These are phyloP conservation scores for Agrocybe praecox DNA, from an alignment of 768 basidiomycete species.

Conservation along the genomic window DNA sequence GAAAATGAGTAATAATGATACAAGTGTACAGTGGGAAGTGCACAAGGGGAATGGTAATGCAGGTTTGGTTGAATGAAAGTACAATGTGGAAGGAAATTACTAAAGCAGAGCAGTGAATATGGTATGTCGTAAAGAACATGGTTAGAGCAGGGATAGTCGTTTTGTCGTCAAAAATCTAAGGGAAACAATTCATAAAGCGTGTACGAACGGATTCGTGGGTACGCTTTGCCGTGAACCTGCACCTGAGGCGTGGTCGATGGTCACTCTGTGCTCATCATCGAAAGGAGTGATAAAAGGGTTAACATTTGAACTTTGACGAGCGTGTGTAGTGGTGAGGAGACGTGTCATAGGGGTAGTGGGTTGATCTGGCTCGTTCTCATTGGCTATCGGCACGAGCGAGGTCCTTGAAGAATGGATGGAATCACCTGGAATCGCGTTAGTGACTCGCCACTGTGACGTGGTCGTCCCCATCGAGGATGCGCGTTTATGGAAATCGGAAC, in stretches of 20 bases:
- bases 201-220: conserved; percentile 53
- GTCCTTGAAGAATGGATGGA: conserved; percentile 14
- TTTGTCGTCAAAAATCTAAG: background rate
- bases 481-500: conserved; percentile 22
- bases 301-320: conserved; percentile 38
- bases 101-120: background rate
- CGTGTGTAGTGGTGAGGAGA: conserved; percentile 44
- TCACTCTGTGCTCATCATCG: conserved; percentile 62
- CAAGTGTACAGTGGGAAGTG: conserved; percentile 7
- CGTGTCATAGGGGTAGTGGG: conserved; percentile 42
- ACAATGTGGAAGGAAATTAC: background rate
- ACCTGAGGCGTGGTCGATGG: conserved; percentile 24
- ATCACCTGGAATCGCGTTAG: conserved; percentile 23
- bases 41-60: background rate
- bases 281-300: conserved; percentile 79
- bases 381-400: conserved; percentile 18
- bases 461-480: conserved; percentile 18
- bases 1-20: conserved; percentile 12
- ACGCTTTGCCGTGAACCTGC: conserved; percentile 44
- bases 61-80: background rate
- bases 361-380: conserved; percentile 11
- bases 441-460: conserved; percentile 23
- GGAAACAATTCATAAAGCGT: conserved; percentile 18
- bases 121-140: background rate
- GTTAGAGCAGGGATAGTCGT: background rate